Evolutionary conservation across 108 stramenopile species (phyloP), one percentile per base, ranked within the genome.

Genomic region (Asterionellopsis glacialis): DNA sequence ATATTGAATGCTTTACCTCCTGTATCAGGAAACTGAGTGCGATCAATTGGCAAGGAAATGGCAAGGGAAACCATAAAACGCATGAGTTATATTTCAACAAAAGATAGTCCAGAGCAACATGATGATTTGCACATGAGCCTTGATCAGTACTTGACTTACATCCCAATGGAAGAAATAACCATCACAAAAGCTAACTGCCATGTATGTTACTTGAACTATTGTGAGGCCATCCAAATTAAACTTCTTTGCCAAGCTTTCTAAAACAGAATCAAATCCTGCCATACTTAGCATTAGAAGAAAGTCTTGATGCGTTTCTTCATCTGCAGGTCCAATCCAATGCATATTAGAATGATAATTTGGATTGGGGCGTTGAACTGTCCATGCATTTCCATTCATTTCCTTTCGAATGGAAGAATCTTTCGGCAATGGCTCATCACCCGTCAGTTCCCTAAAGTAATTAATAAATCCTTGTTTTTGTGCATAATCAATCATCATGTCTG

Each of bases 261-360:
- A 57, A 0, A 85, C 83, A n/a, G 59, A 54, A 55, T 81, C 80
- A 55, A 84, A 84, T 11, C 77, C 75, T 13, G 77, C 79, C 21
- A 53, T 56, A 9, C 73, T 63, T 12, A 81, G 50, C 11, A 81
- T 71, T 15, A 60, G 54, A 24, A 84, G 43, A 38, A 81, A 72
- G 22, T 74, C 73, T 58, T 84, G 77, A 50, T 77, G 75, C 21
- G 77, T 76, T 23, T 57, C 60, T 55, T 81, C 83, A 63, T 84
- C 75, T 0, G 77, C 77, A 11, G 83, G 83, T 39, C 59, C 63
- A 41, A 84, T 63, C 83, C 83, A 84, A 40, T 75, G 73, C 83
- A 84, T 84, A 51, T 84, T 77, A 9, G 24, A 22, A 48, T 48
- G 16, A 69, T 59, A 47, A 65, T 63, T 39, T 73, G 79, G 21